Base-by-base conservation (phyloP, 352 stramenopile species). In the Globisporangium iwayamae region DNA sequence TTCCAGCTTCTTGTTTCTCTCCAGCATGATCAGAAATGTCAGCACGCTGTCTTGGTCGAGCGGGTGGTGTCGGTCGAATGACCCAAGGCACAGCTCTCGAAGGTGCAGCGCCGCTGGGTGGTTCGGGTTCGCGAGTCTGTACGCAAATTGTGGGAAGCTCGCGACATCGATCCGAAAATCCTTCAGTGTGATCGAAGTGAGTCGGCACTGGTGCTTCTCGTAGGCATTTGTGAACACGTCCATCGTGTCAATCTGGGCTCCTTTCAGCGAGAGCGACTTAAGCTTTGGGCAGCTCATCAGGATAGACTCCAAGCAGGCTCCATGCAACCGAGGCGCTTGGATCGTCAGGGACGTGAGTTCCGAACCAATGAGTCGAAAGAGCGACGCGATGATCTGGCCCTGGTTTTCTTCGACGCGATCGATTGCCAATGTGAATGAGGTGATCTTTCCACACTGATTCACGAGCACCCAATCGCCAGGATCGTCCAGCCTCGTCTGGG, bases 161-260 rank as follows among this genome's bases (percentile, higher is more conserved):
- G 43, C n/a, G 13, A 56, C 30, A n/a, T 66, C 43, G 14, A 66
- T 60, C 25, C 53, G 60, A 9, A 66, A 59, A 25, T 66, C 60
- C n/a, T 59, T 66, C n/a, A 66, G 50, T 5, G 60, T 66, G 28
- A 66, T 48, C 43, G 60, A 66, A 39, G 60, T n/a, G 30, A 66
- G 39, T 22, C 18, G 60, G 39, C 60, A 66, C 25, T 20, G 18
- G 11, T 60, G 38, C 22, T 60, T 66, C 41, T 66, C 60, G 32
- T 66, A 66, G 22, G 58, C 58, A 18, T 4, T 45, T 20, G 22
- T 61, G 10, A 78, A 69, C 18, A 61, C 71, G 47, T 73, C 72
- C 63, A 78, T 69, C 9, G 70, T 62, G n/a, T 74, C 61, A 7
- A 78, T 47, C 22, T 75, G 66, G 14, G 66, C 69, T 10, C 68